Percentiles rank a stretch among this genome's conserved stretches.
Evolutionary conservation across 1,284 basidiomycete species (phyloP).

Genomic region (Coniferiporia weirii): DNA sequence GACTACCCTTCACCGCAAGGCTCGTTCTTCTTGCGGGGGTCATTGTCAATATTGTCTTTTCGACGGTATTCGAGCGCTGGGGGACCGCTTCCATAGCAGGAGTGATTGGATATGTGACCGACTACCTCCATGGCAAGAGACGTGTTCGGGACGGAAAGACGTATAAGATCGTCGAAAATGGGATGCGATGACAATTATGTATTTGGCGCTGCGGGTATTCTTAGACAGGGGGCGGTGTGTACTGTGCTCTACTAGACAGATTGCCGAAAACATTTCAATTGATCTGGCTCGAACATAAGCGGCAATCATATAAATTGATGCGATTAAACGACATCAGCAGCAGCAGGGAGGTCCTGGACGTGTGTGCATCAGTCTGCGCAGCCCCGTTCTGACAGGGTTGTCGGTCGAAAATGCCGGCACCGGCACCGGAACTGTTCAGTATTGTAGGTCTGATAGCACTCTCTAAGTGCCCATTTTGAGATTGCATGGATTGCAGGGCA

Average conservation of each 20-base stretch:
- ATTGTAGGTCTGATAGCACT: too few relatives aligned
- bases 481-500: too few relatives aligned
- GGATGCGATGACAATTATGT: slow-evolving; percentile 35
- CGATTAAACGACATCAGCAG: too few relatives aligned
- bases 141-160: slow-evolving; percentile 55
- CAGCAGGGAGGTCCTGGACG: too few relatives aligned
- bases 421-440: too few relatives aligned
- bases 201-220: background rate
- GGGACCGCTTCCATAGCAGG: slow-evolving; percentile 58
- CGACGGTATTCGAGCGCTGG: slow-evolving; percentile 80
- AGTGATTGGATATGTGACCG: slow-evolving; percentile 44
- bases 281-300: too few relatives aligned
- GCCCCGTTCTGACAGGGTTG: too few relatives aligned
- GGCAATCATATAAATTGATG: too few relatives aligned
- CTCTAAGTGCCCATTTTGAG: too few relatives aligned
- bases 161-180: slow-evolving; percentile 71
- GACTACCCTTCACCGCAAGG: slow-evolving; percentile 68
- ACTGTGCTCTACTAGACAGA: background rate
- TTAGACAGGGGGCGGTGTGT: background rate
- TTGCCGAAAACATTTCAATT: background rate
- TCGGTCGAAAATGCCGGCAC: too few relatives aligned
- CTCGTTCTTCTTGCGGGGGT: slow-evolving; percentile 68
- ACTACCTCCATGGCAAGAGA: slow-evolving; percentile 38
- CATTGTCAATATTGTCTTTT: slow-evolving; percentile 67
- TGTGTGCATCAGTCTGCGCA: too few relatives aligned